Evolutionary conservation across 2,329 filamentous ascomycete genomes (phyloP).

Genomic region (Alternaria ventricosa): DNA sequence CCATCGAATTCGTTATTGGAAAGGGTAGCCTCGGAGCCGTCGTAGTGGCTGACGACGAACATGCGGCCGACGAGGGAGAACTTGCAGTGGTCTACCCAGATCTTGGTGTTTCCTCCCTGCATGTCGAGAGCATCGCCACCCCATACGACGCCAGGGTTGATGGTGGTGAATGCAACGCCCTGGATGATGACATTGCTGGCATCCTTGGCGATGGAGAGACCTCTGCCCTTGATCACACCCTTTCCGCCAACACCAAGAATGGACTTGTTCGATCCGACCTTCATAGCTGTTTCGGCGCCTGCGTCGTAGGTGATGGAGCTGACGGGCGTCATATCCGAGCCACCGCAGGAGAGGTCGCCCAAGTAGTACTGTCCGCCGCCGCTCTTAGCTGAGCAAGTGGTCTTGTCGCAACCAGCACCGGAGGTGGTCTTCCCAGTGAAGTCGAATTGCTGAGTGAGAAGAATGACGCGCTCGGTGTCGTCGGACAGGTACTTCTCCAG

Average conservation of each 20-base stretch:
- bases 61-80: conserved; percentile 56
- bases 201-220: conserved; percentile 44
- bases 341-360: conserved; percentile 28
- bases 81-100: conserved; percentile 51
- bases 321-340: conserved; percentile 22
- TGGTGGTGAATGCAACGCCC: conserved; percentile 48
- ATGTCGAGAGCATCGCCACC: conserved; percentile 50
- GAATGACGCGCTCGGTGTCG: conserved; percentile 26
- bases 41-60: conserved; percentile 49
- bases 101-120: conserved; percentile 38
- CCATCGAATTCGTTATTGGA: conserved; percentile 58
- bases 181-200: conserved; percentile 50
- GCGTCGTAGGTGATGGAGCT: conserved; percentile 45
- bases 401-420: conserved; percentile 29
- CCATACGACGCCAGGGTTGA: conserved; percentile 50
- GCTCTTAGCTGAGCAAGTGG: conserved; percentile 16
- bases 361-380: conserved; percentile 30
- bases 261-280: conserved; percentile 52
- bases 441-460: conserved; percentile 31
- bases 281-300: conserved; percentile 37
- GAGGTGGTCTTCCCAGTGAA: conserved; percentile 32
- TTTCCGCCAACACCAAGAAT: conserved; percentile 50
- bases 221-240: conserved; percentile 53
- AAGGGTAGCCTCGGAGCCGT: conserved; percentile 52
- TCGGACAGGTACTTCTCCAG: conserved; percentile 29